Conservation (phyloP, 106 monocot genomes). For the Dendrobium nobile region DNA sequence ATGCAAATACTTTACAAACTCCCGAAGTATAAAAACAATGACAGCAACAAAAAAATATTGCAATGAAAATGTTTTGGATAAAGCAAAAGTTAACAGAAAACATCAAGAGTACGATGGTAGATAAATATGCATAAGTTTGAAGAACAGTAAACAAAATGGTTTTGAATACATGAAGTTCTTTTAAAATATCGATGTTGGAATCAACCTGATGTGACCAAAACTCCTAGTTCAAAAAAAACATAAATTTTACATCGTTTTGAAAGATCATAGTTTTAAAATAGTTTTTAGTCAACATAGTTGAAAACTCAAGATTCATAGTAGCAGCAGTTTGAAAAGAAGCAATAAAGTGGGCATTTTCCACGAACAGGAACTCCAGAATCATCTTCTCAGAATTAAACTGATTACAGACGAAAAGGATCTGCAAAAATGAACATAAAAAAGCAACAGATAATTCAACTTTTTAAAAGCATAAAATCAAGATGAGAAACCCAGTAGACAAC, state of each 20-base stretch:
- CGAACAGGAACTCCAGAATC: conserved; percentile 1
- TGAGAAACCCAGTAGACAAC: neutral
- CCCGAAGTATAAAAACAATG: too few relatives aligned
- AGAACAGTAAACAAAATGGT: neutral
- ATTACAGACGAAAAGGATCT: neutral
- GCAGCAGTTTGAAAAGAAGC: neutral
- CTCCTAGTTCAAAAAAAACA: neutral
- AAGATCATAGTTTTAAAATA: neutral
- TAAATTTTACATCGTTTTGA: neutral
- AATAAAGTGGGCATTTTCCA: conserved; percentile 2
- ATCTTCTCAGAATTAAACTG: conserved; percentile 2
- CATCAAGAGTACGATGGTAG: neutral
- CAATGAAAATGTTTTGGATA: neutral
- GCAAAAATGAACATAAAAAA: neutral
- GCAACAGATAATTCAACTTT: neutral
- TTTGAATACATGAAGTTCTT: conserved; percentile 6
- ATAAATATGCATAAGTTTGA: neutral
- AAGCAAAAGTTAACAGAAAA: neutral
- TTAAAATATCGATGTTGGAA: neutral
- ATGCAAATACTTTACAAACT: too few relatives aligned
- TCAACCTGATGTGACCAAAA: neutral
- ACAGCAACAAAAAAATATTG: too few relatives aligned
- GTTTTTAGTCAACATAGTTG: neutral
- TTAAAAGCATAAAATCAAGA: neutral
- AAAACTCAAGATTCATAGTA: neutral